Evolutionary conservation across 305 asterid species (phyloP).

Genomic region (Ajuga reptans): DNA sequence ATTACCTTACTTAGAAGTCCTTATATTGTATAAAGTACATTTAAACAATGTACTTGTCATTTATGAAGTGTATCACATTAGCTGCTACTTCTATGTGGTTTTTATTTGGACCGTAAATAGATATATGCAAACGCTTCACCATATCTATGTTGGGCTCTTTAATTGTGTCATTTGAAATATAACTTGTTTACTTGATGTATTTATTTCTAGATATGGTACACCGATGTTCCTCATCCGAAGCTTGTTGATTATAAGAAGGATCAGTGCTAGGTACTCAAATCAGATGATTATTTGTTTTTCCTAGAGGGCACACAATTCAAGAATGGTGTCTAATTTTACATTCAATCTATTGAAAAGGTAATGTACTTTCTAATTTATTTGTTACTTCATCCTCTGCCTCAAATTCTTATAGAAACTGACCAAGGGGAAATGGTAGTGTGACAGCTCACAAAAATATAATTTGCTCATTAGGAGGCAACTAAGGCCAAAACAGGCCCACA

Average conservation of each 20-base stretch:
- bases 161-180: not conserved
- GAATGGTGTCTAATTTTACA: slow-evolving; percentile 59
- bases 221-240: slow-evolving; percentile 90
- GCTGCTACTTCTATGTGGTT: not conserved
- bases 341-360: slow-evolving; percentile 59
- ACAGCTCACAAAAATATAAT: too few relatives aligned
- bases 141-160: slow-evolving; percentile 5
- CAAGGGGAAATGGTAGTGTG: too few relatives aligned
- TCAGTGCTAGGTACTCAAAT: slow-evolving; percentile 74
- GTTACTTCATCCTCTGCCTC: slow-evolving; percentile 7
- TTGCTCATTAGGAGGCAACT: too few relatives aligned
- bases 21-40: not conserved
- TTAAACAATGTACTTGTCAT: not conserved
- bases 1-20: not conserved
- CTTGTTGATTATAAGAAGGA: slow-evolving; percentile 89
- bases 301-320: slow-evolving; percentile 92
- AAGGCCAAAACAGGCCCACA: too few relatives aligned
- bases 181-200: not conserved
- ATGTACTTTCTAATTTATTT: not conserved
- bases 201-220: slow-evolving; percentile 66
- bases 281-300: slow-evolving; percentile 67
- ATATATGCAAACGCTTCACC: not conserved
- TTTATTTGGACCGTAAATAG: not conserved
- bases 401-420: not conserved
- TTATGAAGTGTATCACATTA: not conserved